A percentile compares a stretch with the other conserved stretches of the same genome.
Conservation (phyloP, 176 grass and related monocot genomes). For the Carex cristatella region DNA sequence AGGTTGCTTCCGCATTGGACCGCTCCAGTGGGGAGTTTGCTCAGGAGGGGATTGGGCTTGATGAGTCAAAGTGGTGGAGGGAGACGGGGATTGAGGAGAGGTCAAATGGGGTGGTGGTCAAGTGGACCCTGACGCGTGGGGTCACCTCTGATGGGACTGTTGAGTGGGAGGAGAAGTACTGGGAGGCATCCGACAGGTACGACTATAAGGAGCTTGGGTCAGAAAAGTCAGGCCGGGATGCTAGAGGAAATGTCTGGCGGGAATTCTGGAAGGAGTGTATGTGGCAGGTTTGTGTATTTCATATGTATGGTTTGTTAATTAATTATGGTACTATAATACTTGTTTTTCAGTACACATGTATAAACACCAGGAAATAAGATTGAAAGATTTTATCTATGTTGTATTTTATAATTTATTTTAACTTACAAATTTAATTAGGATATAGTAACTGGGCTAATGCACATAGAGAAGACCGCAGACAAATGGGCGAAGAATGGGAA, state of each 20-base stretch:
- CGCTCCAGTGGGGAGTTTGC: slow-evolving; percentile 40
- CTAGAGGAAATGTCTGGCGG: slow-evolving; percentile 75
- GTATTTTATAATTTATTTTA: slow-evolving; percentile 19
- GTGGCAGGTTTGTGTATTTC: slow-evolving; percentile 61
- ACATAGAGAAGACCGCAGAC: slow-evolving; percentile 98
- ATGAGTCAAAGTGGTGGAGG: slow-evolving; percentile 95
- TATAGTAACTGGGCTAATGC: slow-evolving; percentile 45
- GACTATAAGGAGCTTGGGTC: slow-evolving; percentile 94
- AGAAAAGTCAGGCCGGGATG: slow-evolving; percentile 93
- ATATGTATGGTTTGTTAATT: neutral
- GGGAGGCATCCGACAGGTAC: slow-evolving; percentile 89
- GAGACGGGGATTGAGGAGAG: slow-evolving; percentile 74
- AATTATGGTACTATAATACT: neutral
- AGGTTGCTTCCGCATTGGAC: slow-evolving; percentile 52
- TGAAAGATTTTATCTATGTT: neutral
- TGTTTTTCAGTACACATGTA: neutral
- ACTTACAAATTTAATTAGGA: slow-evolving; percentile 39
- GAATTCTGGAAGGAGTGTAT: slow-evolving; percentile 96
- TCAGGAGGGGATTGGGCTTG: slow-evolving; percentile 43
- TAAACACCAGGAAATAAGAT: neutral
- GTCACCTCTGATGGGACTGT: slow-evolving; percentile 81
- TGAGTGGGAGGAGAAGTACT: slow-evolving; percentile 97
- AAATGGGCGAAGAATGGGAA: slow-evolving; percentile 93
- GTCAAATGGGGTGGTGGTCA: slow-evolving; percentile 71
- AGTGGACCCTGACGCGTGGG: slow-evolving; percentile 84